Evolutionary conservation across 106 monocot genomes (phyloP).

Genomic region (Allium fistulosum): DNA sequence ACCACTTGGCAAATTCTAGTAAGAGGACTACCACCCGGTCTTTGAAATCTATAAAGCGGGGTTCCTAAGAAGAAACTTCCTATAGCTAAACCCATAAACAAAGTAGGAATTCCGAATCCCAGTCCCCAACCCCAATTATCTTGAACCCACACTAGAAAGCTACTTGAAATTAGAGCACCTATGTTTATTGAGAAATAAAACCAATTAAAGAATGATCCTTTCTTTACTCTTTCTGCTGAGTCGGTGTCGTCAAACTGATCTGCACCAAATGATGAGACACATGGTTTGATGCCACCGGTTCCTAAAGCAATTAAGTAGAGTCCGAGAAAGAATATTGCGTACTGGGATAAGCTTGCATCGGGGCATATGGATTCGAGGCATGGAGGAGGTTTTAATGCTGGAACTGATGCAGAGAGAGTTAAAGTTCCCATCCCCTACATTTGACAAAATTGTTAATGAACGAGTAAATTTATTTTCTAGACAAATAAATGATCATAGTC

Average conservation of each 20-base stretch:
- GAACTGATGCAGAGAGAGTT: conserved; percentile 74
- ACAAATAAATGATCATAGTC: too few species aligned
- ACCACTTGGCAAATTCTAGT: conserved; percentile 83
- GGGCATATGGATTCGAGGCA: conserved; percentile 51
- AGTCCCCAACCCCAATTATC: conserved; percentile 92
- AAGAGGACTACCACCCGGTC: conserved; percentile 83
- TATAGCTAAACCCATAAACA: conserved; percentile 89
- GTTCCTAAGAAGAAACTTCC: conserved; percentile 59
- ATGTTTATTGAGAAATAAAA: conserved; percentile 91
- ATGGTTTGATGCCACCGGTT: conserved; percentile 93
- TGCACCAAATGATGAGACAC: conserved; percentile 91
- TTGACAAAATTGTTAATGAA: not conserved
- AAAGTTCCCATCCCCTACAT: conserved; percentile 69
- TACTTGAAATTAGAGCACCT: conserved; percentile 83
- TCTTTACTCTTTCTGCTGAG: conserved; percentile 52
- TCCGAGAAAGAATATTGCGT: conserved; percentile 61
- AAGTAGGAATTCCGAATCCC: conserved; percentile 89
- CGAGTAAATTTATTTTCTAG: too few species aligned
- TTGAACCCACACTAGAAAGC: conserved; percentile 81
- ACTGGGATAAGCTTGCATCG: conserved; percentile 44
- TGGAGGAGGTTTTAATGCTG: conserved; percentile 51
- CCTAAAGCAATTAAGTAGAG: conserved; percentile 87
- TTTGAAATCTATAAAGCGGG: conserved; percentile 69
- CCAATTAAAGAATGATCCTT: conserved; percentile 97
- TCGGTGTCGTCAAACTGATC: conserved; percentile 95